Base-by-base conservation (phyloP, 1,139 yeast genomes). In the Diutina rugosa region DNA sequence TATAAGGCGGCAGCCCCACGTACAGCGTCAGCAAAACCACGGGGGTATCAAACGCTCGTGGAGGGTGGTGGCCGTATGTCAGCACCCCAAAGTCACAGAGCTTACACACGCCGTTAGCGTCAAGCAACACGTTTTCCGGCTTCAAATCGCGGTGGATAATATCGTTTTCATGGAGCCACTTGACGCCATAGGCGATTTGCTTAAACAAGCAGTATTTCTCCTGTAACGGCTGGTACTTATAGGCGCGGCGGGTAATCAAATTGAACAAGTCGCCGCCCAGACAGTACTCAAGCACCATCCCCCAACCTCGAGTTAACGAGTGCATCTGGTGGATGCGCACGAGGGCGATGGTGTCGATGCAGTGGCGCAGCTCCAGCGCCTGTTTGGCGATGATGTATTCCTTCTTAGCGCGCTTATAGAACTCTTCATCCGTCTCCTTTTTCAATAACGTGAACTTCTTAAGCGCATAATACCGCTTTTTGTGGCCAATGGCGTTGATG, bases 1-100 rank as follows among this genome's bases (percentile, higher is more conserved):
- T 80, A 65, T 85, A 87, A 3, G 93, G 93, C 4, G 93, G 90
- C 1, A 91, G 85, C 1, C 95, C 95, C 55, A 86, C 85, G 68
- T 78, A 78, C 3, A 80, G 67, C 16, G 74, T 69, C 16, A 79
- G 76, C 46, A 68, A 58, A 61, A 74, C 77, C 4, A 84, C 62
- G 3, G 79, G 78, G 29, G 81, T 72, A 0, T 70, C 62, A 21
- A 80, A 72, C 67, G 85, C 82, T 1, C 79, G 79, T 0, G 81
- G 81, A n/a, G 67, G 71, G 56, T 70, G 77, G 66, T 83, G 86
- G 28, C 84, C 87, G 67, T 76, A 80, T 56, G 80, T 85, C 58
- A 88, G 80, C 26, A 84, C 85, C 58, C 95, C 95, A 68, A 86
- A 87, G 71, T 87, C 95, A 55, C 90, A 85, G 46, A 87, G 68